Evolutionary conservation across 495 filamentous ascomycete species (phyloP), one percentile per base, ranked within the genome.

Genomic region (Daldinia childiae): DNA sequence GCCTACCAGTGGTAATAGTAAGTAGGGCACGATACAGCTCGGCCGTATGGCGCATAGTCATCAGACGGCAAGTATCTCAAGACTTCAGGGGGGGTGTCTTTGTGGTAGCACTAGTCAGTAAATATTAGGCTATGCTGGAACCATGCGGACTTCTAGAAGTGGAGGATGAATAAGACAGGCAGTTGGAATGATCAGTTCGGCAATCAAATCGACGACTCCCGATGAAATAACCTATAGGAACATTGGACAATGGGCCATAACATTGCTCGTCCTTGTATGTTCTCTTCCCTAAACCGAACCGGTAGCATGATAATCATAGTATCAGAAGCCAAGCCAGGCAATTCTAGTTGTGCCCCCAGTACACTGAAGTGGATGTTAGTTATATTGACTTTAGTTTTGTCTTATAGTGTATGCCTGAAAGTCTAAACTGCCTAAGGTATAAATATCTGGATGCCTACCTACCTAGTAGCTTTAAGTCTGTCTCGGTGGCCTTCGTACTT

Each of bases 1-100:
- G 17, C 29, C 26, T 58, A 54, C 30, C 41, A 29, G 57, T 27
- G 24, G 41, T 32, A 30, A 30, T 14, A 11, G 12, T 51, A 30
- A 48, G 6, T 26, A 19, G 17, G 57, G n/a, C 29, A 54, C 24
- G 32, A 55, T 56, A 58, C 17, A 60, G 26, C 62, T 62, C 26
- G 30, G 58, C 43, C 59, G 32, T 60, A 65, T 57, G 21, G 60
- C 36, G 57, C 17, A 29, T 48, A 24, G 52, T 51, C 38, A 58
- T 69, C 43, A 58, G 45, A 57, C 54, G 34, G 48, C 29, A 58
- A 30, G 43, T 61, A 60, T 45, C 36, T 50, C 54, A 12, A 14
- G 8, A 48, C 17, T 24, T 48, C 43, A 24, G 43, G 43, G 43
- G 43, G 43, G 19, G 19, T 48, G 48, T 24, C 32, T 29, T 14